Conservation (phyloP, 495 filamentous ascomycete species). For the Tuber umbilicatum region DNA sequence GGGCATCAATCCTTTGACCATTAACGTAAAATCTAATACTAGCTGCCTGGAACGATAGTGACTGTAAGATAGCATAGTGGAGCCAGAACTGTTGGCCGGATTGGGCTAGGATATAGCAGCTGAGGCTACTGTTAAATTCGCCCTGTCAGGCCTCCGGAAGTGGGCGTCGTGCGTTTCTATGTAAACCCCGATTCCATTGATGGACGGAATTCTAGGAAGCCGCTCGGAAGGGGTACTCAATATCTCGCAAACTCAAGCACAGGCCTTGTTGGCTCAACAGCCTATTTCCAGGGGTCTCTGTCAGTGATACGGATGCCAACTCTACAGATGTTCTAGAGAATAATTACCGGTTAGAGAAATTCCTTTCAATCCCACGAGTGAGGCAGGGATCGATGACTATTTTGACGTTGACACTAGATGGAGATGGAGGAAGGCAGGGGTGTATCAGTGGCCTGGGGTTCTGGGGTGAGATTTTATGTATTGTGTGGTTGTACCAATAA, state of each 20-base stretch:
- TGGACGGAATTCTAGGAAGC: constrained; percentile 29
- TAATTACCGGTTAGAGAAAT: not conserved
- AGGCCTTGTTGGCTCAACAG: not conserved
- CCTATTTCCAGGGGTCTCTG: not conserved
- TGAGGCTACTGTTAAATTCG: constrained; percentile 31
- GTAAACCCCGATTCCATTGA: constrained; percentile 31
- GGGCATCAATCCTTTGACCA: constrained; percentile 34
- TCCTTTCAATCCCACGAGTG: not conserved
- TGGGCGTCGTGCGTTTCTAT: constrained; percentile 30
- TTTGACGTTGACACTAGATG: not conserved
- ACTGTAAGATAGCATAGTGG: constrained; percentile 27
- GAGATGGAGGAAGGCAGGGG: not conserved
- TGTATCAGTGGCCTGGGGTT: not conserved
- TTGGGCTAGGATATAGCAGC: constrained; percentile 34
- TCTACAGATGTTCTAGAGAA: not conserved
- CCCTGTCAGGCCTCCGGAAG: constrained; percentile 23
- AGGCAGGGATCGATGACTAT: not conserved
- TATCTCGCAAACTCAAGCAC: not conserved
- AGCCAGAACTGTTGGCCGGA: constrained; percentile 39
- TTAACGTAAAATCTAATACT: constrained; percentile 37
- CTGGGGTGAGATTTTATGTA: not conserved
- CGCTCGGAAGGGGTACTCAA: not conserved
- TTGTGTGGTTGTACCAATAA: not conserved
- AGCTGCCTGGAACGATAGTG: constrained; percentile 20
- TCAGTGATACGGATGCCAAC: not conserved